Evolutionary conservation across 2,329 filamentous ascomycete species (phyloP), one percentile per base, ranked within the genome.

Genomic region (Monosporascus ibericus): DNA sequence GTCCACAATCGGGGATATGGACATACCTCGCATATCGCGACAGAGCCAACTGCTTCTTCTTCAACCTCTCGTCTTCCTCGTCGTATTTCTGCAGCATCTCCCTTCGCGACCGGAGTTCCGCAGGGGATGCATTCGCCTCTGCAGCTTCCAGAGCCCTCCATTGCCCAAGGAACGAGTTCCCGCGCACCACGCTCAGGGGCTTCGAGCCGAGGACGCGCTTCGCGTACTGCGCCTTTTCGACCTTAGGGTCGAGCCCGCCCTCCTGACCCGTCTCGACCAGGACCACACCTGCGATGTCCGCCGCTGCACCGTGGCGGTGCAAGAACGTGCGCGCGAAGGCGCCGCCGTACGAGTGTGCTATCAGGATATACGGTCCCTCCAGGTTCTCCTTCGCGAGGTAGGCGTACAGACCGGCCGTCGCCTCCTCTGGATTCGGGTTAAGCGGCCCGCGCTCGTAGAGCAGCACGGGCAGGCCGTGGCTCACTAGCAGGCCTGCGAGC

Each of bases 261-360:
- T 66, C 64, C 44, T 66, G 64, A 1, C 64, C 64, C 18, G 64
- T 67, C 52, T 67, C 64, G 2, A 60, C 63, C 5, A 67, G 60
- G 36, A 65, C 63, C 44, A 61, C 46, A 9, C 64, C 64, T 2
- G 54, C 52, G 1, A 66, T 52, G 9, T 51, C 18, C 11, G 1
- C n/a, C 24, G 27, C 27, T 22, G 30, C 25, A 6, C 48, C 46
- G 20, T 39, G 15, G 17, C 50, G 48, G 17, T 62, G 57, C 3
- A 65, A 14, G 37, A 66, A 65, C n/a, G 49, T 48, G 20, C 64
- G 56, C 24, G 62, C 63, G 47, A 66, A 66, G 11, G 63, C 55
- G 15, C 64, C 64, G 11, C 64, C 64, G 36, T 65, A 65, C n/a
- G 64, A 66, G 48, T 65, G 63, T 22, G 61, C 64, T 9, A 66